These are phyloP conservation scores for Acidomyces sp. DNA, from an alignment of 495 filamentous ascomycete genomes.

Conservation along the genomic window DNA sequence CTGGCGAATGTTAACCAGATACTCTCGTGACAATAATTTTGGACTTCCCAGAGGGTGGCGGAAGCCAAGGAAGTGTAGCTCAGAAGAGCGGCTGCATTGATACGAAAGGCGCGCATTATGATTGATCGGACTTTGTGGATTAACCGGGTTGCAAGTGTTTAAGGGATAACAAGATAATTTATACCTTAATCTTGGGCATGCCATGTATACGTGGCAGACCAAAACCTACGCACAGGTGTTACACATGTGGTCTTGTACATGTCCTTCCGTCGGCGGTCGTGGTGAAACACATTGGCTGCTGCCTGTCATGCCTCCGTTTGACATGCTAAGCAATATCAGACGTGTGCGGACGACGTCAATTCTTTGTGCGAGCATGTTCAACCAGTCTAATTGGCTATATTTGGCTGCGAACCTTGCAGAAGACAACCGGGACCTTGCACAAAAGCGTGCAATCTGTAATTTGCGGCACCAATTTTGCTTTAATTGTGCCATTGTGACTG, in stretches of 20 bases:
- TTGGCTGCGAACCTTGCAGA: slow-evolving; percentile 4
- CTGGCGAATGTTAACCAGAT: too few relatives aligned
- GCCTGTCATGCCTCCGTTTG: neutral
- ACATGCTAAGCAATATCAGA: neutral
- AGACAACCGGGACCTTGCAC: slow-evolving; percentile 7
- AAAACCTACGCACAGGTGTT: neutral
- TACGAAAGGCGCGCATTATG: slow-evolving; percentile 4
- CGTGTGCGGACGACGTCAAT: neutral
- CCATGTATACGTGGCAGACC: neutral
- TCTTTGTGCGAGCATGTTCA: slow-evolving; percentile 1
- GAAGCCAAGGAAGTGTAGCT: slow-evolving; percentile 2
- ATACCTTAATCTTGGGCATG: neutral
- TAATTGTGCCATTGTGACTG: neutral
- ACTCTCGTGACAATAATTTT: too few relatives aligned
- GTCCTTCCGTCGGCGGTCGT: neutral
- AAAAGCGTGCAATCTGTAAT: neutral
- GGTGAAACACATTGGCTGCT: neutral
- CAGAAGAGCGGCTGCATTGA: slow-evolving; percentile 3
- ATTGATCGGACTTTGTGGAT: neutral
- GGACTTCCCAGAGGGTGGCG: too few relatives aligned
- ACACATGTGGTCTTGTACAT: neutral
- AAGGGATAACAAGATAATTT: neutral
- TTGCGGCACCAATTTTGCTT: neutral
- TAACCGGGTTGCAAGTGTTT: neutral
- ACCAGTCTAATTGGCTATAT: neutral